phyloP scores from a whole-genome alignment of 176 grass and related monocot species.

The Oryza nivara region DNA sequence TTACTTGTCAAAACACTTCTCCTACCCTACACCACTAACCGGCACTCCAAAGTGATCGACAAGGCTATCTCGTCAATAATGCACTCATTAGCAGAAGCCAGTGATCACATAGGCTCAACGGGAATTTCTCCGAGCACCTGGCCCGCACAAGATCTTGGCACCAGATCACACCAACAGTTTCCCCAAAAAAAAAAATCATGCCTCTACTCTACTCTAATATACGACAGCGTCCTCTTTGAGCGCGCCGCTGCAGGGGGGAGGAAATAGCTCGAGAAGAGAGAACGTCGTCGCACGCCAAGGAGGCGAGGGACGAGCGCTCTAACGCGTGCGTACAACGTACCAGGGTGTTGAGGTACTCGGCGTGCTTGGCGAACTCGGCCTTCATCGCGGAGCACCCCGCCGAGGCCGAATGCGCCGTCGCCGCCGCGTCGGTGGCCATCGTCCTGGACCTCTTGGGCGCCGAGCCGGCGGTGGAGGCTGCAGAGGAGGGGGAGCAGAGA shows the following conservation, averaged over 20 bases:
- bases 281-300: neutral
- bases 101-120: neutral
- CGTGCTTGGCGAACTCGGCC: conserved; percentile 48
- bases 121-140: conserved; percentile 48
- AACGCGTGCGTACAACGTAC: conserved; percentile 3
- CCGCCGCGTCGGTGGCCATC: conserved; percentile 42
- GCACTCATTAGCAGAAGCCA: neutral
- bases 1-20: neutral
- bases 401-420: neutral
- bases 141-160: neutral
- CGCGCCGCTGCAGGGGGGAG: neutral
- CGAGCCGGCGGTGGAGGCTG: conserved; percentile 39
- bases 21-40: neutral
- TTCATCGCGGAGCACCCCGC: conserved; percentile 48
- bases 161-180: neutral
- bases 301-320: neutral
- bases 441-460: conserved; percentile 43
- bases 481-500: neutral
- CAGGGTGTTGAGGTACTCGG: conserved; percentile 56
- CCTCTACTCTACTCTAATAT: neutral
- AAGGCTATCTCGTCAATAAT: neutral
- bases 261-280: neutral
- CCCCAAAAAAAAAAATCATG: neutral
- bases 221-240: neutral
- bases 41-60: neutral